These are phyloP conservation scores for Piromyces finnis DNA, from an alignment of 192 early-diverging fungal species.

Conservation along the genomic window DNA sequence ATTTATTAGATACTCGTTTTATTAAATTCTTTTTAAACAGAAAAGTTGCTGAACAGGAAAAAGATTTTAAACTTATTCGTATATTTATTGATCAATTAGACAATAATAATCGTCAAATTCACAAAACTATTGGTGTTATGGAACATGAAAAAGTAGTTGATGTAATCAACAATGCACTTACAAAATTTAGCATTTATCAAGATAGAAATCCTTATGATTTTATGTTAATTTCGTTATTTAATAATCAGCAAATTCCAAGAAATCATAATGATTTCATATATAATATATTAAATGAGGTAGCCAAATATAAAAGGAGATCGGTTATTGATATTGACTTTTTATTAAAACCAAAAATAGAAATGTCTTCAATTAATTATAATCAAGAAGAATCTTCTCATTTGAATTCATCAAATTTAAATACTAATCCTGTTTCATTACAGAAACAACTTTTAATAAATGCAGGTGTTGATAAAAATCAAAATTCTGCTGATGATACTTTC, in stretches of 20 bases:
- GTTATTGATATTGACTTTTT: background rate
- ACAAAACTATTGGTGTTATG: background rate
- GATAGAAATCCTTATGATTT: background rate
- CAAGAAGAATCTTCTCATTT: background rate
- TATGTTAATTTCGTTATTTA: background rate
- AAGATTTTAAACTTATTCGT: background rate
- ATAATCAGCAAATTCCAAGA: background rate
- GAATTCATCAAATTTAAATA: background rate
- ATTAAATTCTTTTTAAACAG: background rate
- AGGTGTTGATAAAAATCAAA: background rate
- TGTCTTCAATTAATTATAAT: background rate
- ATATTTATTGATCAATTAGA: background rate
- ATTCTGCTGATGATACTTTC: background rate
- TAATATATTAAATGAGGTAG: background rate
- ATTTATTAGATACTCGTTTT: background rate
- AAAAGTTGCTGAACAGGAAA: background rate
- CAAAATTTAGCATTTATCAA: background rate
- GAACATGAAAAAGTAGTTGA: background rate
- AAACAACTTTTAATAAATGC: background rate
- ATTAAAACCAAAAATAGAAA: background rate
- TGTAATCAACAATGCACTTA: background rate
- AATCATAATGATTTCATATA: background rate
- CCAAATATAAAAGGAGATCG: background rate
- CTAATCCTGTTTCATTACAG: background rate
- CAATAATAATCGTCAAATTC: background rate